Evolutionary conservation across 2,329 filamentous ascomycete genomes (phyloP), one percentile per base, ranked within the genome.

Genomic region (Zymoseptoria passerinii): DNA sequence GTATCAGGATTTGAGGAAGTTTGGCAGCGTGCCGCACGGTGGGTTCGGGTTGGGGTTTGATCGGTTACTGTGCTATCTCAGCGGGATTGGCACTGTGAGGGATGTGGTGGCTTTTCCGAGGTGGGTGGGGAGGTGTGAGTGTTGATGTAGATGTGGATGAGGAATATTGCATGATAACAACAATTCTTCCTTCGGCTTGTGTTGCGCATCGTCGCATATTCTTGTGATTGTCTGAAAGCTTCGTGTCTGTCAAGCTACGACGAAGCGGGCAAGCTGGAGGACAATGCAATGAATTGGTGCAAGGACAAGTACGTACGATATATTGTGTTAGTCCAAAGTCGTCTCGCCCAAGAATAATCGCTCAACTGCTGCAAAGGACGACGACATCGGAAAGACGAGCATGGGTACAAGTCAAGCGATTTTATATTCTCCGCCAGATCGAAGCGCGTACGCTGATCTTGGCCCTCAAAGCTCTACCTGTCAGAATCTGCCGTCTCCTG

Each of bases 1-100:
- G 92, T 96, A 96, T 71, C 78, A 90, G 23, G 91, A 96, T 72
- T 80, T 96, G 61, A 85, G 92, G 61, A 85, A 87, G 65, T 96
- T 90, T 83, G 92, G 92, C n/a, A 92, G 87, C 65, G 89, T 90
- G 57, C 90, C 90, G 40, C 92, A 96, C 68, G 92, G 92, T 49
- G 92, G 92, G 0, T 96, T 95, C 71, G 92, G 92, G 2, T 73
- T 96, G 58, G 92, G 92, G 8, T 95, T 95, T 70, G 92, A 96
- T 77, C 83, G 92, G 57, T 80, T 96, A 63, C 74, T 96, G 66
- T 86, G 87, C 69, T 96, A 95, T 75, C 78, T 96, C 57, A 83
- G 87, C 29, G 91, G 91, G 8, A 84, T 92, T 48, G 81, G 83
- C 63, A 95, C 89, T 66, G 83, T 96, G 68, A 83, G 90, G 70